Percentiles rank a stretch among this genome's conserved stretches.
These are phyloP conservation scores for Brachypodium distachyon DNA, from an alignment of 202 grass and related monocot species.

Conservation along the genomic window DNA sequence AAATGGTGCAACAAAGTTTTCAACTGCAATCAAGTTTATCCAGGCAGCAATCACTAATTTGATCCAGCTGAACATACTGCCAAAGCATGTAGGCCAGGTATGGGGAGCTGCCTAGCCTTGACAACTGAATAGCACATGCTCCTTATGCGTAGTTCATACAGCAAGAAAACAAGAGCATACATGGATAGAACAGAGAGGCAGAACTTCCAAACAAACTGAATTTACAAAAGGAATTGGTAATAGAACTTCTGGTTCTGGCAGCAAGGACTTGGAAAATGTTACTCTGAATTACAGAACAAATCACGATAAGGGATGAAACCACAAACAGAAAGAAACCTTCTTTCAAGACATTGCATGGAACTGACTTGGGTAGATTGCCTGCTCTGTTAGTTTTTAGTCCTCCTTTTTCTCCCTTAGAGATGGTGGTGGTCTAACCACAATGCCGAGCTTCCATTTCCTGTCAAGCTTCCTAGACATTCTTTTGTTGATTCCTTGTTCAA, in stretches of 20 bases:
- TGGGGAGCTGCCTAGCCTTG: neutral
- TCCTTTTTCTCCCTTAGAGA: constrained; percentile 78
- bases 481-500: constrained; percentile 89
- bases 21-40: neutral
- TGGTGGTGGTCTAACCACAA: constrained; percentile 74
- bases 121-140: neutral
- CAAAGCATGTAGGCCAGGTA: neutral
- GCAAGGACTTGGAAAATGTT: constrained; percentile 8
- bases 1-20: neutral
- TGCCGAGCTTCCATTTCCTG: constrained; percentile 88
- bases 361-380: constrained; percentile 30
- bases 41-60: neutral
- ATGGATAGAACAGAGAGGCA: neutral
- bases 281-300: constrained; percentile 25
- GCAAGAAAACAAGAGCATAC: neutral
- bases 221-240: constrained; percentile 26
- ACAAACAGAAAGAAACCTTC: constrained; percentile 40
- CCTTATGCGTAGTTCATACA: neutral
- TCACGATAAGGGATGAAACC: constrained; percentile 19
- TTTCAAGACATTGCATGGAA: constrained; percentile 19
- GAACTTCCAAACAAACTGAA: constrained; percentile 11
- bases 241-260: constrained; percentile 22
- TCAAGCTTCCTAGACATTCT: constrained; percentile 90
- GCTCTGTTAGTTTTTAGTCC: constrained; percentile 39
- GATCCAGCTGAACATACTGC: neutral